A percentile compares a stretch with the other conserved stretches of the same genome.
phyloP scores from a whole-genome alignment of 371 early-diverging fungal genomes.

The Mortierella sp. region DNA sequence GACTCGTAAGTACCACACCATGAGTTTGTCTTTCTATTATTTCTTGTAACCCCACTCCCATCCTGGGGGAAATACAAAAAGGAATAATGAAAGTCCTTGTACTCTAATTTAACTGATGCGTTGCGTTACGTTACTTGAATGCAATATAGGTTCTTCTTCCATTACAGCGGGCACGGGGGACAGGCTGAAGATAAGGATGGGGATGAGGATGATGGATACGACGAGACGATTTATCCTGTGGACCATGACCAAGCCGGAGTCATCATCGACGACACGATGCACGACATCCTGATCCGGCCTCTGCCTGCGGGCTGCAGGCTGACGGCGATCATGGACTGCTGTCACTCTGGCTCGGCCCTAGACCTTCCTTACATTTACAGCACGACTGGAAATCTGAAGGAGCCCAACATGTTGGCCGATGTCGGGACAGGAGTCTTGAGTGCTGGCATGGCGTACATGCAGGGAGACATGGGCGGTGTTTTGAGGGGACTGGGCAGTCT shows the following conservation, averaged over 20 bases:
- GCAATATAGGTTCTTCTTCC: conserved; percentile 78
- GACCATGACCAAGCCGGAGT: conserved; percentile 85
- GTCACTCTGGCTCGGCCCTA: conserved; percentile 89
- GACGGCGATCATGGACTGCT: conserved; percentile 90
- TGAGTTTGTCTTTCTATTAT: neutral
- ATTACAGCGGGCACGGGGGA: conserved; percentile 93
- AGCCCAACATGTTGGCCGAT: conserved; percentile 65
- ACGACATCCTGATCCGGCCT: conserved; percentile 82
- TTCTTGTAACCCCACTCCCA: no score
- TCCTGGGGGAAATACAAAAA: neutral
- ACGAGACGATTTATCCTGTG: conserved; percentile 88
- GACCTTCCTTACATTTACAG: conserved; percentile 92
- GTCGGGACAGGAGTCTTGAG: conserved; percentile 61
- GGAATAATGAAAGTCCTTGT: neutral
- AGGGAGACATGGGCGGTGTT: conserved; percentile 64
- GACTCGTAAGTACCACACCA: conserved; percentile 70
- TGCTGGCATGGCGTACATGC: conserved; percentile 66
- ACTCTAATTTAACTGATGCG: neutral
- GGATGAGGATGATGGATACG: conserved; percentile 89
- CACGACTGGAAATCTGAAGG: conserved; percentile 74
- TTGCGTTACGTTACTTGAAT: neutral
- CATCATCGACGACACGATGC: conserved; percentile 90
- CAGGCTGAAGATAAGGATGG: conserved; percentile 73
- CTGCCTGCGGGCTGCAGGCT: conserved; percentile 89
- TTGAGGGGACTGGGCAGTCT: conserved; percentile 60